Percentiles rank a stretch among this genome's conserved stretches.
Conservation (phyloP, 2,329 filamentous ascomycete species). For the Phialocephala subalpina region DNA sequence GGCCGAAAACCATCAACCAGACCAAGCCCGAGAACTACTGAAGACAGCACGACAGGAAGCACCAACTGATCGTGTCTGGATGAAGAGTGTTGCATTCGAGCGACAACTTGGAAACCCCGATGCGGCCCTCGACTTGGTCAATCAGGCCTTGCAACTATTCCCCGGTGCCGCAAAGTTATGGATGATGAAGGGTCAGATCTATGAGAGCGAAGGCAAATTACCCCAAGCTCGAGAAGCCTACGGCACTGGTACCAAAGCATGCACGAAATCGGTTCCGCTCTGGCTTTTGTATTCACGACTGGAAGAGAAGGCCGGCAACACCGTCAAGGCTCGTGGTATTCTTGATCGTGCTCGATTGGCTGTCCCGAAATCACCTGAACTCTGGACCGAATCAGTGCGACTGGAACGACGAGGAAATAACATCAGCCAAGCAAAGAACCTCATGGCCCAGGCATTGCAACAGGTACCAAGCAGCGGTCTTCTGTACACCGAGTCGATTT, state of each 20-base stretch:
- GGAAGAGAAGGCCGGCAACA: conserved; percentile 83
- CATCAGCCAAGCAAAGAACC: conserved; percentile 80
- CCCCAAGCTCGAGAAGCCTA: conserved; percentile 92
- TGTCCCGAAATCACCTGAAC: conserved; percentile 81
- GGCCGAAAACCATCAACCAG: conserved; percentile 84
- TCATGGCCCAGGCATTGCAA: conserved; percentile 93
- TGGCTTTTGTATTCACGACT: conserved; percentile 91
- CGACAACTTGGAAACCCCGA: conserved; percentile 82
- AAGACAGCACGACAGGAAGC: conserved; percentile 86
- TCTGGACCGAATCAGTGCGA: conserved; percentile 95
- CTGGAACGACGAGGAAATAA: conserved; percentile 91
- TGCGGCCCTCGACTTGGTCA: conserved; percentile 84
- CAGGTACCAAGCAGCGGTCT: conserved; percentile 88
- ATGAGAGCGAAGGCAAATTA: conserved; percentile 81
- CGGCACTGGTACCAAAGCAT: conserved; percentile 85
- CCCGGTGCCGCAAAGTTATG: conserved; percentile 88
- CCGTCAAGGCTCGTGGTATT: conserved; percentile 92
- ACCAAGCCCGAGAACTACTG: conserved; percentile 83
- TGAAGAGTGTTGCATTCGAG: conserved; percentile 95
- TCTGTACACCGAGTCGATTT: conserved; percentile 94
- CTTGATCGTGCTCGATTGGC: conserved; percentile 91
- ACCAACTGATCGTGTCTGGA: conserved; percentile 95
- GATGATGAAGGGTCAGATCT: conserved; percentile 99
- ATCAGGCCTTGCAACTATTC: conserved; percentile 86
- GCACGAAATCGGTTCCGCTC: conserved; percentile 82